Conservation (phyloP, 2,329 filamentous ascomycete species). For the Cladophialophora immunda region DNA sequence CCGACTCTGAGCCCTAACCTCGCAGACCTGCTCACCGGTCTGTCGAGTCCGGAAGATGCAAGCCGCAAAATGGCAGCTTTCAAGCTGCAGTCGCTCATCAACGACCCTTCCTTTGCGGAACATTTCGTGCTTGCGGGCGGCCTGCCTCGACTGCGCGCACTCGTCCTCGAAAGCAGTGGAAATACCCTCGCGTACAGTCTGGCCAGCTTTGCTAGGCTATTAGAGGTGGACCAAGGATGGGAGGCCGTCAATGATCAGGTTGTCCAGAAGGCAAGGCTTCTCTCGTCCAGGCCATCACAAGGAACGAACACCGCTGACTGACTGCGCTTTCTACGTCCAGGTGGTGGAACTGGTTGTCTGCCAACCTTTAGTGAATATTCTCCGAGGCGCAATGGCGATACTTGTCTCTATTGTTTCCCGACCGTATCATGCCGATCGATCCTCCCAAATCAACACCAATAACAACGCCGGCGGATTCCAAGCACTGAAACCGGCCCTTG, state of each 20-base stretch:
- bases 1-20: constrained; percentile 51
- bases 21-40: constrained; percentile 65
- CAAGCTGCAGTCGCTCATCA: constrained; percentile 94
- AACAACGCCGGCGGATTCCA: constrained; percentile 73
- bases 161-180: constrained; percentile 84
- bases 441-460: constrained; percentile 66
- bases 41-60: constrained; percentile 78
- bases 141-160: constrained; percentile 77
- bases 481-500: constrained; percentile 89
- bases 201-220: constrained; percentile 82
- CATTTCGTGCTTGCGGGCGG: constrained; percentile 93
- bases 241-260: constrained; percentile 67
- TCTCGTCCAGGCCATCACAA: not conserved
- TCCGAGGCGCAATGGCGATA: constrained; percentile 95
- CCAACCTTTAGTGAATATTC: constrained; percentile 95
- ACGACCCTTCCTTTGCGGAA: constrained; percentile 95
- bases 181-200: constrained; percentile 97
- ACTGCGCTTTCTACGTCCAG: constrained; percentile 46
- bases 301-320: not conserved
- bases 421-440: constrained; percentile 68
- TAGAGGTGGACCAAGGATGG: constrained; percentile 99
- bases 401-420: constrained; percentile 91
- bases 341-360: constrained; percentile 93
- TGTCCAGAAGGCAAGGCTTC: constrained; percentile 60
- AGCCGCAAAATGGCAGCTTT: constrained; percentile 98